Evolutionary conservation across 257 asterid species (phyloP).

Genomic region (Penstemon davidsonii): DNA sequence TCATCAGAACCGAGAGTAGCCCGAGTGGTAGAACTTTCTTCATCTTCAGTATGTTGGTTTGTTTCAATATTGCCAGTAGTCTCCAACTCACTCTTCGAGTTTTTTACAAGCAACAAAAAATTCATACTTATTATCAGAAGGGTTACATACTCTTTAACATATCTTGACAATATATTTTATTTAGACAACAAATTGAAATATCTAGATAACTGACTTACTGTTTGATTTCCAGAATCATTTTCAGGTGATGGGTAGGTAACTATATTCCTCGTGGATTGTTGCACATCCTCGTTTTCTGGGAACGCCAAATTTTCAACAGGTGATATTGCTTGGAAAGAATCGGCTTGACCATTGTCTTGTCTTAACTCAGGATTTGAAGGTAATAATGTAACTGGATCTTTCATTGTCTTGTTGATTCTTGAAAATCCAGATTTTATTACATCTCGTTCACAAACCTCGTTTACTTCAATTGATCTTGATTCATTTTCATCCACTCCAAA

Average conservation of each 20-base stretch:
- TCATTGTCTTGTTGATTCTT: constrained; percentile 22
- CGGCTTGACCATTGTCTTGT: constrained; percentile 16
- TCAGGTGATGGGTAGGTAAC: neutral
- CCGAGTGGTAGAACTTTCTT: constrained; percentile 3
- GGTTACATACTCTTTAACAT: too few species aligned
- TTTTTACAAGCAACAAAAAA: neutral
- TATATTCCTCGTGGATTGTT: constrained; percentile 7
- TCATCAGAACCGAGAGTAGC: constrained; percentile 20
- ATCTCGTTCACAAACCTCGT: constrained; percentile 36
- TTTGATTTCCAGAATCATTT: constrained; percentile 3
- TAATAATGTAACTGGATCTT: constrained; percentile 23
- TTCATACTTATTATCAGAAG: neutral
- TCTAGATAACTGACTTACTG: neutral
- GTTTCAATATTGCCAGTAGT: constrained; percentile 25
- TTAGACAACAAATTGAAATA: neutral
- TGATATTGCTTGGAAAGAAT: constrained; percentile 13
- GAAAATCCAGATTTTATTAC: constrained; percentile 34
- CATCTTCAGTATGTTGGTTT: constrained; percentile 22
- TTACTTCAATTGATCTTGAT: constrained; percentile 36
- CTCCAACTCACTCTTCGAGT: constrained; percentile 23
- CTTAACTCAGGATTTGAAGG: constrained; percentile 29
- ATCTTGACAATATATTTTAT: too few species aligned
- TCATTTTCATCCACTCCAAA: constrained; percentile 40
- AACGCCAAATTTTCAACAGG: neutral
- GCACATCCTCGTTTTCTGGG: neutral